Evolutionary conservation across 306 rosid species (phyloP).

Genomic region (Trichosanthes truncata): DNA sequence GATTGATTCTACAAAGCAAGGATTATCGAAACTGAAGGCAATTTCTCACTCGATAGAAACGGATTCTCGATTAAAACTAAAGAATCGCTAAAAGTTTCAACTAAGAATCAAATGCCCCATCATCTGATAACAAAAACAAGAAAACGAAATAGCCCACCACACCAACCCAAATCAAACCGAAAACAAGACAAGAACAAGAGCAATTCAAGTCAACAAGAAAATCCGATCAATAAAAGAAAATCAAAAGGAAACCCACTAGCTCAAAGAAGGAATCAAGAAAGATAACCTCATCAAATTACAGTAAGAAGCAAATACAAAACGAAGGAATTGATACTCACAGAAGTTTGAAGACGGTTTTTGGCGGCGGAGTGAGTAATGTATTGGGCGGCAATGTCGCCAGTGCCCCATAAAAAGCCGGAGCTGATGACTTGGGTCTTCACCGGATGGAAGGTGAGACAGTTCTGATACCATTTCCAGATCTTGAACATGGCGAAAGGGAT

Average conservation of each 20-base stretch:
- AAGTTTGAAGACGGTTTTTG: slow-evolving; percentile 27
- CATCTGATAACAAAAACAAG: not conserved
- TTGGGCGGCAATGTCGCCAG: slow-evolving; percentile 69
- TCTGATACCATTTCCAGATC: slow-evolving; percentile 78
- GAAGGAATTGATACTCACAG: slow-evolving; percentile 21
- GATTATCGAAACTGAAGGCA: not conserved
- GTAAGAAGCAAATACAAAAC: not conserved
- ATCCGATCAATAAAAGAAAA: not conserved
- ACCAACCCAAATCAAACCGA: not conserved
- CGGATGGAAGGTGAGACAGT: slow-evolving; percentile 53
- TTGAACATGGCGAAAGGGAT: slow-evolving; percentile 17
- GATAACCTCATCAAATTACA: not conserved
- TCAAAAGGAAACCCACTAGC: not conserved
- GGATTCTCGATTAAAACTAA: not conserved
- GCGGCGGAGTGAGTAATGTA: slow-evolving; percentile 52
- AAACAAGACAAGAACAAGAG: not conserved
- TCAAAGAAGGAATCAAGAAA: not conserved
- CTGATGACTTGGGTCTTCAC: slow-evolving; percentile 66
- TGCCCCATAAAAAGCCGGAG: slow-evolving; percentile 66
- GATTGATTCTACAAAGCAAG: not conserved
- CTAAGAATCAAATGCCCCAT: not conserved
- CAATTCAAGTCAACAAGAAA: not conserved
- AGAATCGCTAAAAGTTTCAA: not conserved
- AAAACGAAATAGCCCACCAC: not conserved
- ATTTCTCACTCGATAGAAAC: not conserved